Evolutionary conservation across 1,284 basidiomycete species (phyloP), one percentile per base, ranked within the genome.

Genomic region (Microbotryum saponariae): DNA sequence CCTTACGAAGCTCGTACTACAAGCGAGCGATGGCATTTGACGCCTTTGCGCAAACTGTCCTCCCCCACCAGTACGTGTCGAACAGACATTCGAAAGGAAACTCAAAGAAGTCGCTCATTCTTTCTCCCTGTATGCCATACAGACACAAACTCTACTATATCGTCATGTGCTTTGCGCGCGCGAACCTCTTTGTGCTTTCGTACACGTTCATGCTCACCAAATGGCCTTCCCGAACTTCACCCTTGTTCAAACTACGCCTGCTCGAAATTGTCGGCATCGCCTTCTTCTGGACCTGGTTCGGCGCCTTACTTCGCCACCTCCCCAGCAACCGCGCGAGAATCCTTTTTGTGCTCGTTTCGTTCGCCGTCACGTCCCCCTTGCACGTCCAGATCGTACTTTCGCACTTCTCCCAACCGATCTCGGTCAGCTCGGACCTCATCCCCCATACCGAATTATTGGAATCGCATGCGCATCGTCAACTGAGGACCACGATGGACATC

Each of bases 311-410:
- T 5, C 79, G 78, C 59, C 82, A 83, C 4, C 85, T 85, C 63
- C 87, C 87, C 14, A 79, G 79, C 21, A 88, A 86, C 85, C 75
- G 79, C 60, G 83, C 78, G 55, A 81, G 81, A 2, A 73, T 91
- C 57, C 76, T 77, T 46, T 94, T 88, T 75, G 74, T 93, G 23
- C 72, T 91, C 29, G 81, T 92, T 67, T 89, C 86, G 73, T 87
- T 93, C 74, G 78, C 85, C 33, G 83, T 84, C 25, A 85, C 91
- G 10, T 88, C 88, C 68, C 91, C 91, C 9, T 76, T 94, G 54
- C 89, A 92, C 72, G 81, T 92, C 57, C 90, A 92, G 81, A 98
- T 98, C 71, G 93, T 97, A 1, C 83, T 98, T 25, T 97, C 93
- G 4, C 94, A 98, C 78, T 98, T 96, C 77, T 89, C 90, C 51